Conservation (phyloP, 2,329 filamentous ascomycete species). For the Hypoxylon sp. region DNA sequence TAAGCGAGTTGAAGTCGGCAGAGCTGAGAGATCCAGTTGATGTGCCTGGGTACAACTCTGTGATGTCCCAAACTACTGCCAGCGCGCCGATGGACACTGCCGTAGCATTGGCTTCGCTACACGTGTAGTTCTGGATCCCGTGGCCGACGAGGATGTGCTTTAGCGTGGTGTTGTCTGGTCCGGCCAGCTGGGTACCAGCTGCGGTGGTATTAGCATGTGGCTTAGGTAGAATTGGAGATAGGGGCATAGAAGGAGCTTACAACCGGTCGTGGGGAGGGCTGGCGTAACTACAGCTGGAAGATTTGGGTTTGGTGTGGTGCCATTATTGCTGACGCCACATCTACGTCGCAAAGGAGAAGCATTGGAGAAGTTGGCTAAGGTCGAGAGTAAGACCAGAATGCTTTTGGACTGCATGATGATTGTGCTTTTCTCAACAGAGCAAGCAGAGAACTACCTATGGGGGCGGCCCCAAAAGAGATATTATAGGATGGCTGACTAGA, state of each 20-base stretch:
- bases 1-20: constrained; percentile 52
- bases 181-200: constrained; percentile 55
- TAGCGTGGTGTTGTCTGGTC: constrained; percentile 52
- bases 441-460: constrained; percentile 6
- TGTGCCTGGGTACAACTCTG: constrained; percentile 58
- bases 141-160: constrained; percentile 68
- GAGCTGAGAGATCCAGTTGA: constrained; percentile 49
- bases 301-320: constrained; percentile 19
- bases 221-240: background rate
- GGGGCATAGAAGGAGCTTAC: constrained; percentile 39
- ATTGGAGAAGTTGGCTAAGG: constrained; percentile 39
- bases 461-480: constrained; percentile 22
- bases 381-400: constrained; percentile 41
- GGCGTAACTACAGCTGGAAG: constrained; percentile 37
- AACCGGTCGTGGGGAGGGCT: constrained; percentile 52
- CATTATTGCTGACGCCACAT: constrained; percentile 22
- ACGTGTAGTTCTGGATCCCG: constrained; percentile 76
- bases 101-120: constrained; percentile 49
- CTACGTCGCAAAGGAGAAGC: constrained; percentile 41
- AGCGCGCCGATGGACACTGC: constrained; percentile 61
- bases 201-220: constrained; percentile 11
- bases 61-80: constrained; percentile 68
- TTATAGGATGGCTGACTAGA: constrained; percentile 26
- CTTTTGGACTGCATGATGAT: constrained; percentile 40
- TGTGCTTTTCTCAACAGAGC: constrained; percentile 8